A percentile compares a stretch with the other conserved stretches of the same genome.
phyloP scores from a whole-genome alignment of 352 stramenopile species.

The Phytopythium vexans region DNA sequence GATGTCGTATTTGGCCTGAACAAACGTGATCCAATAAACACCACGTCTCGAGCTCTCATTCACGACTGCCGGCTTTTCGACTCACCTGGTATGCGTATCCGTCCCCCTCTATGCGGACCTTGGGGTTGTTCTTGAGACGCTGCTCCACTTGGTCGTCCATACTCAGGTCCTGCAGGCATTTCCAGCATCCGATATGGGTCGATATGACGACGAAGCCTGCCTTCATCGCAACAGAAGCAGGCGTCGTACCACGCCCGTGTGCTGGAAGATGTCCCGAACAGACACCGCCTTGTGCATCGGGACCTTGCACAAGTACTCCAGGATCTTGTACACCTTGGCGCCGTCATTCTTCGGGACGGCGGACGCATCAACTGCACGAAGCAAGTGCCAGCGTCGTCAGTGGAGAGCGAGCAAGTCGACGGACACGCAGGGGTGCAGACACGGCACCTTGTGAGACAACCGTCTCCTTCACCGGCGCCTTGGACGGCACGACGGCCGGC shows the following conservation, averaged over 20 bases:
- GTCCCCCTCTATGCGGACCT: slow-evolving; percentile 71
- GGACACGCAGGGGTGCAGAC: not conserved
- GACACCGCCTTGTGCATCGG: slow-evolving; percentile 75
- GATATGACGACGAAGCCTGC: not conserved
- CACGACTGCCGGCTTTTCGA: not conserved
- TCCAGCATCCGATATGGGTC: not conserved
- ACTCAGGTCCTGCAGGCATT: slow-evolving; percentile 42
- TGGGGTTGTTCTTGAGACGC: slow-evolving; percentile 84
- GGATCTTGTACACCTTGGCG: slow-evolving; percentile 86
- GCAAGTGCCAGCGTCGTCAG: not conserved
- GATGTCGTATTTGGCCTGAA: slow-evolving; percentile 86
- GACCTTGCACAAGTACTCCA: slow-evolving; percentile 81
- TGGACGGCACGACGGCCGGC: slow-evolving; percentile 56
- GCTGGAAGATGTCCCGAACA: slow-evolving; percentile 70
- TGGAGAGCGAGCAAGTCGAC: slow-evolving; percentile 2
- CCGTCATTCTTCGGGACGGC: slow-evolving; percentile 82
- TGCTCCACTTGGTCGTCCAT: slow-evolving; percentile 86
- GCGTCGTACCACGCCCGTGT: slow-evolving; percentile 75
- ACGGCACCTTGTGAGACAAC: slow-evolving; percentile 55
- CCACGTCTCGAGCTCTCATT: not conserved
- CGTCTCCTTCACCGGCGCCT: slow-evolving; percentile 41
- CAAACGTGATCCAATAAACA: not conserved
- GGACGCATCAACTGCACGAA: slow-evolving; percentile 60
- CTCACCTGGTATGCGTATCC: slow-evolving; percentile 79
- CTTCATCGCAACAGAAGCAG: not conserved